Conservation (phyloP, 345 rosid genomes). For the Limnanthes douglasii region DNA sequence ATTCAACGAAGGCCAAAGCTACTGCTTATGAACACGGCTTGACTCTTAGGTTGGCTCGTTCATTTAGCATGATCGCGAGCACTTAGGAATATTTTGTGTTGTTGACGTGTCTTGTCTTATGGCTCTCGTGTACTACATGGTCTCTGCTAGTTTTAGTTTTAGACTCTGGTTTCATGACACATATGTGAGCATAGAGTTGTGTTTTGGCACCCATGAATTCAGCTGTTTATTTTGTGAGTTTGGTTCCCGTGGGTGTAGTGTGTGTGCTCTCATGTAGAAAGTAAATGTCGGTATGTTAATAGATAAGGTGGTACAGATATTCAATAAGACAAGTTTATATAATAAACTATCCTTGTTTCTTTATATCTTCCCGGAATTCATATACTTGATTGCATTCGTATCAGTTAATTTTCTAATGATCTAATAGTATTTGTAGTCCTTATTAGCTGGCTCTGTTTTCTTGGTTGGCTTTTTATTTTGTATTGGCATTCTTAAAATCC, state of each 20-base stretch:
- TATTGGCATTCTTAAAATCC: too few species aligned
- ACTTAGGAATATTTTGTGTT: conserved; percentile 26
- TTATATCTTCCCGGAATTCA: too few species aligned
- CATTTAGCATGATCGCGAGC: conserved; percentile 77
- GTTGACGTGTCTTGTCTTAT: conserved; percentile 18
- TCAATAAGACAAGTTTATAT: too few species aligned
- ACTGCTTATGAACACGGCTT: conserved; percentile 36
- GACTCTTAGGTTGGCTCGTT: conserved; percentile 44
- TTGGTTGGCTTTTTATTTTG: too few species aligned
- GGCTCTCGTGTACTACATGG: conserved; percentile 9
- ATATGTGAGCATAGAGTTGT: conserved; percentile 34
- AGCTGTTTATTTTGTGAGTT: conserved; percentile 33
- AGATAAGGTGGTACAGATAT: conserved; percentile 60
- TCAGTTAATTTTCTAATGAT: too few species aligned
- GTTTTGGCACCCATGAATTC: conserved; percentile 32
- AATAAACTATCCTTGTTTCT: too few species aligned
- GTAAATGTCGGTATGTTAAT: conserved; percentile 57
- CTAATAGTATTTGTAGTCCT: too few species aligned
- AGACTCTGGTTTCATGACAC: conserved; percentile 18
- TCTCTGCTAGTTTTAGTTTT: conserved; percentile 20
- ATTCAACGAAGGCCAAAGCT: conserved; percentile 32
- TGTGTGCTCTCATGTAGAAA: conserved; percentile 41
- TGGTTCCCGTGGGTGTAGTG: conserved; percentile 32
- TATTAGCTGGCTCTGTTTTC: too few species aligned
- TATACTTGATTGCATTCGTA: too few species aligned